Conservation (phyloP, 78 protist species). For the Abeoforma whisleri region DNA sequence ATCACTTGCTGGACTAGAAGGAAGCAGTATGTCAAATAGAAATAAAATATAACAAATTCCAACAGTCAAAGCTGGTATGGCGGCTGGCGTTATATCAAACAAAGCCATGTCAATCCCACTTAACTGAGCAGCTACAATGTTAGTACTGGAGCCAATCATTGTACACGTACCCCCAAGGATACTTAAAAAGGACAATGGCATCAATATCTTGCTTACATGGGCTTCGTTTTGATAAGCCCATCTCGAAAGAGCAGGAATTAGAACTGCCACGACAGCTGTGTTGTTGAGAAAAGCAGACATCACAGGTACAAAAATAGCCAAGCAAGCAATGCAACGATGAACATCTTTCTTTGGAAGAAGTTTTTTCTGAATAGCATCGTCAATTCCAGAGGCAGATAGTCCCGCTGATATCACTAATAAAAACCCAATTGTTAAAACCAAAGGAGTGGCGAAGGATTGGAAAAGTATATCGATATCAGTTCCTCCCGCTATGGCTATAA, state of each 20-base stretch:
- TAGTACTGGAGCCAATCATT: constrained; percentile 36
- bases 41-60: no score
- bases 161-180: constrained; percentile 23
- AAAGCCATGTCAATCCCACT: constrained; percentile 2
- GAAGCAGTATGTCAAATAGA: no score
- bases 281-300: constrained; percentile 21
- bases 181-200: background rate
- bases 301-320: constrained; percentile 24
- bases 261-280: constrained; percentile 33
- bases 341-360: constrained; percentile 9
- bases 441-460: constrained; percentile 4
- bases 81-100: background rate
- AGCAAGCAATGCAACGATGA: constrained; percentile 20
- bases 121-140: constrained; percentile 17
- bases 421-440: constrained; percentile 14
- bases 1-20: no score
- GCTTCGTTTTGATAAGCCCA: constrained; percentile 19
- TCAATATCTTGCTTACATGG: constrained; percentile 17
- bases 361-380: background rate
- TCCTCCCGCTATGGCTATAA: background rate
- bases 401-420: constrained; percentile 1
- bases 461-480: background rate
- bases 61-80: constrained; percentile 22
- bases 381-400: constrained; percentile 13
- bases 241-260: constrained; percentile 22